Conservation (phyloP, 1,284 basidiomycete species). For the Leccinum laetum region DNA sequence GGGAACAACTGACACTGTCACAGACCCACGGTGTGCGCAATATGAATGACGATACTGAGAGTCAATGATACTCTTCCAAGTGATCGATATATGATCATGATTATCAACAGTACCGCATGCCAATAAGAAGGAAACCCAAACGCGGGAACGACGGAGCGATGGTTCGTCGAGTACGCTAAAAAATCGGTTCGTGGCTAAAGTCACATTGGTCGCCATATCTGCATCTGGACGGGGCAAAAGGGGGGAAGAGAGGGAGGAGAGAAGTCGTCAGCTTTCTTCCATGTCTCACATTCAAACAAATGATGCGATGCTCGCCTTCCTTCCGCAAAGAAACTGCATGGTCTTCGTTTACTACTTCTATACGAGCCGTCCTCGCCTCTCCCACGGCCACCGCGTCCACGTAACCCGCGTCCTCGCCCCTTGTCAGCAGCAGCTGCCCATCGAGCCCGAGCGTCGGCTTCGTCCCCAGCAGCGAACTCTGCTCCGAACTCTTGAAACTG, state of each 20-base stretch:
- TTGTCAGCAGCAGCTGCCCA: conserved; percentile 39
- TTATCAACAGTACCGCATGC: conserved; percentile 17
- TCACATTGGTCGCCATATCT: conserved; percentile 84
- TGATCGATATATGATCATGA: conserved; percentile 11
- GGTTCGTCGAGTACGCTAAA: conserved; percentile 16
- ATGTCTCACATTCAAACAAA: conserved; percentile 37
- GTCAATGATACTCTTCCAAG: conserved; percentile 10
- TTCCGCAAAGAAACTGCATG: conserved; percentile 84
- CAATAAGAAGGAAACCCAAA: conserved; percentile 10
- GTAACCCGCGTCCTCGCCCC: conserved; percentile 36
- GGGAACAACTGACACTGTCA: not conserved
- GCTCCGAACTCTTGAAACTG: conserved; percentile 37
- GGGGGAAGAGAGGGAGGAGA: conserved; percentile 3
- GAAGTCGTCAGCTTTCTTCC: conserved; percentile 44
- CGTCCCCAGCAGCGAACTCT: conserved; percentile 33
- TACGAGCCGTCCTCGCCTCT: conserved; percentile 47
- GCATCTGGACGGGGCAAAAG: conserved; percentile 54
- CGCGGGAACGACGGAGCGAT: not conserved
- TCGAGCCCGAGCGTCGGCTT: conserved; percentile 38
- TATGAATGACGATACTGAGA: conserved; percentile 2
- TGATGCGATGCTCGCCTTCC: conserved; percentile 78
- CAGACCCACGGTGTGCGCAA: not conserved
- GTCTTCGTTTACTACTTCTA: conserved; percentile 80
- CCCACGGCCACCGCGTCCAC: conserved; percentile 45
- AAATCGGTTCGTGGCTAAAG: conserved; percentile 64